Conservation (phyloP, 2,329 filamentous ascomycete genomes). For the Chrysosporium queenslandicum region DNA sequence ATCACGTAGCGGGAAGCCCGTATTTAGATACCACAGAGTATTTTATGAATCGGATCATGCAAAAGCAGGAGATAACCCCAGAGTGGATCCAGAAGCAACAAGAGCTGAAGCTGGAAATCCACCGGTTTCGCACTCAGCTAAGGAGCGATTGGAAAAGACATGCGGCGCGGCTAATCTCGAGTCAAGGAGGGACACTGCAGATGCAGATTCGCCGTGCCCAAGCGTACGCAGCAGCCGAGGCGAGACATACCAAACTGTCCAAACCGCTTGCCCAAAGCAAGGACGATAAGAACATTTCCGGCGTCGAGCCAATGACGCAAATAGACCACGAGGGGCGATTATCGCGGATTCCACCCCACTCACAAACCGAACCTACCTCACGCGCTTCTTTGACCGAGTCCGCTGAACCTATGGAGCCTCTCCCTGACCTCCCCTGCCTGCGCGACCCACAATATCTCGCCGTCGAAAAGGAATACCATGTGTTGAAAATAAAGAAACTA, state of each 20-base stretch:
- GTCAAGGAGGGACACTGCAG: slow-evolving; percentile 62
- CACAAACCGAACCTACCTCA: neutral
- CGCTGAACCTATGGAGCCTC: slow-evolving; percentile 15
- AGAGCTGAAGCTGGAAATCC: slow-evolving; percentile 61
- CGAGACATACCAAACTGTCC: slow-evolving; percentile 8
- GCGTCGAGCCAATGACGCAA: slow-evolving; percentile 14
- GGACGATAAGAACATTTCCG: neutral
- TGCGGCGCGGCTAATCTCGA: slow-evolving; percentile 66
- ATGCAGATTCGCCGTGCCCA: slow-evolving; percentile 62
- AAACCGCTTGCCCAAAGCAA: neutral
- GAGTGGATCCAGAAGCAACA: slow-evolving; percentile 99
- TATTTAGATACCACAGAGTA: slow-evolving; percentile 96
- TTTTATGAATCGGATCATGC: slow-evolving; percentile 97
- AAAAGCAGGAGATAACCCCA: slow-evolving; percentile 87
- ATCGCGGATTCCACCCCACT: slow-evolving; percentile 5
- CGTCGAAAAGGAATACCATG: slow-evolving; percentile 64
- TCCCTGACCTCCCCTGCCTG: slow-evolving; percentile 51
- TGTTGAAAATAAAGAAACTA: slow-evolving; percentile 63
- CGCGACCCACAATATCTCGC: slow-evolving; percentile 68
- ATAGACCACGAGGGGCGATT: slow-evolving; percentile 24
- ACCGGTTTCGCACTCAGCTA: slow-evolving; percentile 62
- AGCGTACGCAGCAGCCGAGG: slow-evolving; percentile 60
- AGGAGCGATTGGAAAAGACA: slow-evolving; percentile 77
- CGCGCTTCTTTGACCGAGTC: slow-evolving; percentile 1
- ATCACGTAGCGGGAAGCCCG: slow-evolving; percentile 70